Conservation (phyloP, 192 early-diverging fungal genomes). For the Mortierella alpina region DNA sequence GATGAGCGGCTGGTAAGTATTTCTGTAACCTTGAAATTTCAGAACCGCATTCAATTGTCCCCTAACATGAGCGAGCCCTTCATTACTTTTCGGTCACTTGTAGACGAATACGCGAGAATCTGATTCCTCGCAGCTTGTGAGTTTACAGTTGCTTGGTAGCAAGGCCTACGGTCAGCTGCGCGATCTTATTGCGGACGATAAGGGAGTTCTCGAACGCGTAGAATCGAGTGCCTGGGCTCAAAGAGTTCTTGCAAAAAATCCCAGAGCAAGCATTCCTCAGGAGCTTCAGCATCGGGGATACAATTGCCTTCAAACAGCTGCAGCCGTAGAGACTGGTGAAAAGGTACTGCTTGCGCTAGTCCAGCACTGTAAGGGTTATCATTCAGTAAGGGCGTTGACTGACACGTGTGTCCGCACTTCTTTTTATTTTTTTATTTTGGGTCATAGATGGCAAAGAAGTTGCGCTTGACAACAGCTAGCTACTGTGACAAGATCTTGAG, state of each 20-base stretch:
- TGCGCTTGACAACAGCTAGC: constrained; percentile 52
- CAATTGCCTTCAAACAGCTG: constrained; percentile 18
- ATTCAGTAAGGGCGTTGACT: background rate
- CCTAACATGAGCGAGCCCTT: background rate
- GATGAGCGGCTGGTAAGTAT: constrained; percentile 29
- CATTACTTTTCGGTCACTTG: background rate
- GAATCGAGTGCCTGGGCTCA: constrained; percentile 11
- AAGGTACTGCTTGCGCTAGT: background rate
- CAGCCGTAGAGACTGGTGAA: background rate
- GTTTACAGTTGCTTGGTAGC: constrained; percentile 35
- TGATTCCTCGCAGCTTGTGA: constrained; percentile 4
- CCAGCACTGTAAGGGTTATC: no score
- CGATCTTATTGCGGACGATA: constrained; percentile 20
- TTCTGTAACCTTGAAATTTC: background rate
- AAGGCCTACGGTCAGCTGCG: constrained; percentile 28
- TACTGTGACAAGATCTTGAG: constrained; percentile 67
- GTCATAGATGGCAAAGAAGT: constrained; percentile 29
- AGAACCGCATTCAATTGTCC: no score
- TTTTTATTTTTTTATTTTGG: constrained; percentile 9
- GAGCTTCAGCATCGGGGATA: constrained; percentile 37
- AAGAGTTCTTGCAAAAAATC: constrained; percentile 2
- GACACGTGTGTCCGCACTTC: background rate
- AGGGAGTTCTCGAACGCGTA: background rate
- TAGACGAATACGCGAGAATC: background rate
- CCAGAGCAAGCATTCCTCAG: background rate